Base-by-base conservation (phyloP, 2,329 filamentous ascomycete species). In the Reticulascus tulasneorum region DNA sequence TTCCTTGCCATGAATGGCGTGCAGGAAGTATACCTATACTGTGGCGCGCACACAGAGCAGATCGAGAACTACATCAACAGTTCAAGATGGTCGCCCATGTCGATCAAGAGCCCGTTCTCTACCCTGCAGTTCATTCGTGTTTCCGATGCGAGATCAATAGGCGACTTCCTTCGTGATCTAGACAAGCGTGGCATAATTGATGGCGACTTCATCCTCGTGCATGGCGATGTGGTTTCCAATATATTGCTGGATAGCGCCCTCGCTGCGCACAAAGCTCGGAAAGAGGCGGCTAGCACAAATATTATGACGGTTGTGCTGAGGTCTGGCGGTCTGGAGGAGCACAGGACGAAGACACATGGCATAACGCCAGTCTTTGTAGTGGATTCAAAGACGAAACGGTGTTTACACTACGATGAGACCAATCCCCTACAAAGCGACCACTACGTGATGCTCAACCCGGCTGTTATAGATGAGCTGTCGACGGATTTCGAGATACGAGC, bases 221-320 rank as follows among this genome's bases (percentile, higher is more conserved):
- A 94, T 58, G 91, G 91, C 38, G 93, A 98, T 58, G 75, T 97
- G 18, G 82, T 98, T 32, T 86, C 88, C 47, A 97, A 96, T 54
- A 69, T 97, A 37, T 77, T 84, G 13, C 79, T 98, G n/a, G 87
- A 91, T 44, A 70, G 71, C 30, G 84, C 86, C 8, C 66, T 98
- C 33, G 78, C 81, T 4, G 81, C 79, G 35, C 93, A 98, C 59
- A 80, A 86, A 42, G 82, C 82, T 37, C 82, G 93, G 40, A 79
- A 89, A 41, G 77, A 83, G 54, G 80, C 82, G 35, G 88, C 94
- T 65, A 91, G 93, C 53, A 91, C 94, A 57, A 89, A 91, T 23
- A 95, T 96, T 62, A 97, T 98, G 93, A 98, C 93, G 4, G 85
- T 96, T 74, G 78, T 98, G 10, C 66, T 97, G 40, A 77, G 88